phyloP scores from a whole-genome alignment of 1,139 yeast genomes.

The Kodamaea alishanica region DNA sequence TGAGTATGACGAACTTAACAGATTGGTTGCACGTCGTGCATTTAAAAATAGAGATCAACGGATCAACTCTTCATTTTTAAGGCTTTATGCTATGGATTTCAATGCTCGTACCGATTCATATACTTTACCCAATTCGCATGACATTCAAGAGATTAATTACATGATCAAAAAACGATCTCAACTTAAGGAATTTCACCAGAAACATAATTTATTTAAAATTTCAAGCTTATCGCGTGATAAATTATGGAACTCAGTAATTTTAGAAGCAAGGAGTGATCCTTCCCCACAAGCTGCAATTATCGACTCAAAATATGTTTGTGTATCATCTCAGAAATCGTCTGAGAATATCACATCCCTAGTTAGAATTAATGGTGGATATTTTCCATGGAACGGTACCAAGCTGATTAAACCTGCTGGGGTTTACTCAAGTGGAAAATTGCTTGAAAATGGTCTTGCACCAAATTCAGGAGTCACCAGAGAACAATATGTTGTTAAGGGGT shows the following conservation, averaged over 20 bases:
- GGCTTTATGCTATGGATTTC: slow-evolving; percentile 46
- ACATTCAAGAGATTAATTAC: slow-evolving; percentile 24
- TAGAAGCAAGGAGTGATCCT: slow-evolving; percentile 44
- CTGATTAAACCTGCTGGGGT: slow-evolving; percentile 37
- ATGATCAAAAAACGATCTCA: slow-evolving; percentile 17
- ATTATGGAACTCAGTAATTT: slow-evolving; percentile 47
- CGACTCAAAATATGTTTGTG: slow-evolving; percentile 3
- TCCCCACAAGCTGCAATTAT: slow-evolving; percentile 25
- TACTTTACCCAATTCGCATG: slow-evolving; percentile 28
- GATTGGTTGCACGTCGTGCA: slow-evolving; percentile 9
- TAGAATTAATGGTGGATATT: slow-evolving; percentile 24
- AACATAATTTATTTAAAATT: slow-evolving; percentile 27
- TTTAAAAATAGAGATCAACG: slow-evolving; percentile 45
- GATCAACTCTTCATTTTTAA: slow-evolving; percentile 42
- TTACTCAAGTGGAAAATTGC: slow-evolving; percentile 19
- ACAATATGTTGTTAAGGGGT: slow-evolving; percentile 53
- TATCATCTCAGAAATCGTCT: slow-evolving; percentile 10
- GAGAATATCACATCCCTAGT: slow-evolving; percentile 7
- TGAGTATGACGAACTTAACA: slow-evolving; percentile 5
- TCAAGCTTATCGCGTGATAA: slow-evolving; percentile 42
- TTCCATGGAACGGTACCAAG: slow-evolving; percentile 38
- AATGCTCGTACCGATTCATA: slow-evolving; percentile 28
- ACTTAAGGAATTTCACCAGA: slow-evolving; percentile 25
- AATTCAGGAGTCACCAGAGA: slow-evolving; percentile 36
- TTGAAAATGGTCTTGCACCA: slow-evolving; percentile 35